Percentiles rank a stretch among this genome's conserved stretches.
phyloP scores from a whole-genome alignment of 345 rosid genomes.

The Eucalyptus pauciflora region DNA sequence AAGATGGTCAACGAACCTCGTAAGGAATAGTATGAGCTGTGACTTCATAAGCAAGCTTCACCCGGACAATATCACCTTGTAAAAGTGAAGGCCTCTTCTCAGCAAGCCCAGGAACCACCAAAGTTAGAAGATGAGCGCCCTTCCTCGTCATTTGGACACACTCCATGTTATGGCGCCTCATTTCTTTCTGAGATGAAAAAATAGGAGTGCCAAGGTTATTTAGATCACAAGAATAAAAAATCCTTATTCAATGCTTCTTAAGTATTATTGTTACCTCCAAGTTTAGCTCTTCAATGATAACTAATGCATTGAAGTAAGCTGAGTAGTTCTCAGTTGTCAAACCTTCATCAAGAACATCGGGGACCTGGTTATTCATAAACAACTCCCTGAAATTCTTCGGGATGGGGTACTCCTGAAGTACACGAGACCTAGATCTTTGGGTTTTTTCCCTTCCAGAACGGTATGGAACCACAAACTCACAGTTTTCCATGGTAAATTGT shows the following conservation, averaged over 20 bases:
- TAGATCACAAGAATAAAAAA: background rate
- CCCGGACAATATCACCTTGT: slow-evolving; percentile 36
- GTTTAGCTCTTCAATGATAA: slow-evolving; percentile 42
- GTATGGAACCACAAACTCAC: slow-evolving; percentile 7
- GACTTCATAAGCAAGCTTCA: slow-evolving; percentile 1
- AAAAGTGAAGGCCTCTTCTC: slow-evolving; percentile 61
- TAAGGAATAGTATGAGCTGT: slow-evolving; percentile 1
- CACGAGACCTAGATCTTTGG: background rate
- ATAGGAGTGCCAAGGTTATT: background rate
- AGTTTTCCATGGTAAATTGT: slow-evolving; percentile 2
- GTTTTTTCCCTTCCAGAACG: background rate
- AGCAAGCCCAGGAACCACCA: slow-evolving; percentile 49
- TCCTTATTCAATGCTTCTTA: background rate
- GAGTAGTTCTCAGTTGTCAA: slow-evolving; percentile 19
- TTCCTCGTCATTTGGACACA: slow-evolving; percentile 24
- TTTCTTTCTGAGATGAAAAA: slow-evolving; percentile 27
- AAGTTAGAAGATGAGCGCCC: slow-evolving; percentile 21
- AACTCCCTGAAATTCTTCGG: slow-evolving; percentile 26
- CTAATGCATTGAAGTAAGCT: slow-evolving; percentile 30
- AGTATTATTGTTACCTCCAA: slow-evolving; percentile 27
- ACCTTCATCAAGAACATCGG: slow-evolving; percentile 15
- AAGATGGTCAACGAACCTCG: slow-evolving; percentile 9
- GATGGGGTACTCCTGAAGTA: slow-evolving; percentile 20
- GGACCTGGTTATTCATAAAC: slow-evolving; percentile 18
- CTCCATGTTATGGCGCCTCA: slow-evolving; percentile 37